Percentiles rank a stretch among this genome's conserved stretches.
Evolutionary conservation across 1,139 yeast genomes (phyloP).

Genomic region (Suhomyces chickasaworum): DNA sequence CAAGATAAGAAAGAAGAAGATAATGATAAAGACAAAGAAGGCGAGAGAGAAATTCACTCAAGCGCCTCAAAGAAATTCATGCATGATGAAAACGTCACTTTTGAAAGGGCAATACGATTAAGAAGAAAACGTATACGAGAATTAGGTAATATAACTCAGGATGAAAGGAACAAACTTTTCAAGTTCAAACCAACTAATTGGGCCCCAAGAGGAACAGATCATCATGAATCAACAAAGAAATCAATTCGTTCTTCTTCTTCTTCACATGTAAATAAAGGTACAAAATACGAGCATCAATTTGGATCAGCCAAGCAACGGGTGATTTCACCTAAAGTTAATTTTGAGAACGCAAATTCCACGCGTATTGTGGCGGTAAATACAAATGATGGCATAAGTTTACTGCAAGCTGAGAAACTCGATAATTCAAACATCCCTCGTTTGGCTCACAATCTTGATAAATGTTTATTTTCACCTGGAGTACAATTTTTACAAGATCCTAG

Average conservation of each 20-base stretch:
- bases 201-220: background rate
- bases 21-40: slow-evolving; percentile 3
- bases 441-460: slow-evolving; percentile 66
- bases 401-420: slow-evolving; percentile 29
- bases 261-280: background rate
- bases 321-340: slow-evolving; percentile 2
- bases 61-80: background rate
- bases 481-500: slow-evolving; percentile 80
- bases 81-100: background rate
- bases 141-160: slow-evolving; percentile 3
- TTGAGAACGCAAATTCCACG: slow-evolving; percentile 7
- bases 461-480: slow-evolving; percentile 79
- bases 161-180: slow-evolving; percentile 6
- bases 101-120: slow-evolving; percentile 3
- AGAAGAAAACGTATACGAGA: slow-evolving; percentile 9
- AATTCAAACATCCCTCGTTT: slow-evolving; percentile 40
- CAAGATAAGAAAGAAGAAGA: slow-evolving; percentile 5
- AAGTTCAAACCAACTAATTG: slow-evolving; percentile 2
- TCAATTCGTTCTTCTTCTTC: background rate
- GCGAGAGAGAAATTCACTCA: background rate
- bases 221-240: background rate
- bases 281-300: background rate
- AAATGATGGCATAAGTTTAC: slow-evolving; percentile 9
- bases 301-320: background rate
- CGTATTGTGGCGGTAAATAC: background rate